Evolutionary conservation across 2,329 filamentous ascomycete genomes (phyloP).

Genomic region (Alternaria gansuensis): DNA sequence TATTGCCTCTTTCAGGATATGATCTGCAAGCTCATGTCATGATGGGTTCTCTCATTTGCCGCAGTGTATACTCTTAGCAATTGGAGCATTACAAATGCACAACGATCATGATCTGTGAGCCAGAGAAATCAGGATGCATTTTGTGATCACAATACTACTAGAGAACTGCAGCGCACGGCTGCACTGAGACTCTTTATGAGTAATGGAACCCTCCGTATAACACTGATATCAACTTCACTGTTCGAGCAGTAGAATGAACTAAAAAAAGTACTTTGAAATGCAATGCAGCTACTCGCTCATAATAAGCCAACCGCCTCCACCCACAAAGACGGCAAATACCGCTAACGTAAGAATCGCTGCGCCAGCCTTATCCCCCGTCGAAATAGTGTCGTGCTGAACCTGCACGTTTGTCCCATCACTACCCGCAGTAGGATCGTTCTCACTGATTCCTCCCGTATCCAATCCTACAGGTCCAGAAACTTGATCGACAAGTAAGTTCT

Average conservation of each 20-base stretch:
- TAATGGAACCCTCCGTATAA: background rate
- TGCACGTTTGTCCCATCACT: conserved; percentile 38
- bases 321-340: conserved; percentile 63
- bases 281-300: conserved; percentile 21
- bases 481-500: conserved; percentile 54
- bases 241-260: background rate
- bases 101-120: background rate
- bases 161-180: background rate
- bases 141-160: background rate
- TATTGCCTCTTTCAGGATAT: background rate
- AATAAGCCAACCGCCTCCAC: conserved; percentile 63
- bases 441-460: conserved; percentile 61
- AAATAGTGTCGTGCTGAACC: conserved; percentile 52
- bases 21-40: conserved; percentile 14
- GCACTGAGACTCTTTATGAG: background rate
- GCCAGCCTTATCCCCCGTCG: conserved; percentile 70
- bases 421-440: conserved; percentile 57
- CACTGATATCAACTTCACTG: background rate
- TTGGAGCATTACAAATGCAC: conserved; percentile 2
- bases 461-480: conserved; percentile 56
- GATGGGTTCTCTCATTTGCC: background rate
- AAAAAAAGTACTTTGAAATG: background rate
- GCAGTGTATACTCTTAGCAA: background rate
- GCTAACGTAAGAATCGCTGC: conserved; percentile 71
- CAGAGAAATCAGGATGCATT: background rate